These are phyloP conservation scores for Zygoascus sp. DNA, from an alignment of 1,139 yeast genomes.

Conservation along the genomic window DNA sequence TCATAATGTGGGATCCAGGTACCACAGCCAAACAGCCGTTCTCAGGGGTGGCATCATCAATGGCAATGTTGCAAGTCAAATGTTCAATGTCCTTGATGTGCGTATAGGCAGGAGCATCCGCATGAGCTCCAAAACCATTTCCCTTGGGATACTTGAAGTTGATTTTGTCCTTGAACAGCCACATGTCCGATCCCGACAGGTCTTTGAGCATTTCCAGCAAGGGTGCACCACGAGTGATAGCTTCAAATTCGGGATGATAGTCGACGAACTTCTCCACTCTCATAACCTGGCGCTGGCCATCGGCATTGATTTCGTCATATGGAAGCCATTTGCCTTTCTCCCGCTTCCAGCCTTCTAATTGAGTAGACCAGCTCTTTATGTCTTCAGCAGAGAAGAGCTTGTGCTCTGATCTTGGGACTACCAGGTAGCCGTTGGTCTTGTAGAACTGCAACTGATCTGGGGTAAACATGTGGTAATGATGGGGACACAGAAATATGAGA, in stretches of 20 bases:
- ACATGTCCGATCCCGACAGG: conserved; percentile 14
- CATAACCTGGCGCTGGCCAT: conserved; percentile 20
- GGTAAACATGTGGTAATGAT: conserved; percentile 1
- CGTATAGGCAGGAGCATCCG: conserved; percentile 21
- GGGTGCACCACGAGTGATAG: conserved; percentile 12
- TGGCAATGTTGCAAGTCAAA: conserved; percentile 18
- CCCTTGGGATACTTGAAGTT: conserved; percentile 18
- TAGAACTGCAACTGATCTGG: conserved; percentile 16
- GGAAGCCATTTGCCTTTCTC: conserved; percentile 19
- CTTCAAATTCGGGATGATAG: conserved; percentile 14
- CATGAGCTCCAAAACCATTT: conserved; percentile 19
- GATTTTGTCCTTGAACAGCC: conserved; percentile 19
- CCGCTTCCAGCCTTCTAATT: conserved; percentile 17
- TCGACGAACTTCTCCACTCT: conserved; percentile 17
- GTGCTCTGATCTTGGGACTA: conserved; percentile 16
- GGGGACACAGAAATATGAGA: no score
- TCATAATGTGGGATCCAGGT: conserved; percentile 17
- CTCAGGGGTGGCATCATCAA: conserved; percentile 19
- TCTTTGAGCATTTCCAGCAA: conserved; percentile 10
- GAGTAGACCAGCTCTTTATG: conserved; percentile 17
- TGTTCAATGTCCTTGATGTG: conserved; percentile 20
- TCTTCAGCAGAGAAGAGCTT: conserved; percentile 14
- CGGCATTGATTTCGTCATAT: conserved; percentile 18
- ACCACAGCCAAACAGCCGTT: conserved; percentile 20
- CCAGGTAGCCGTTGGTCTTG: conserved; percentile 17